Evolutionary conservation across 2,329 filamentous ascomycete species (phyloP).

Genomic region (Colletotrichum camelliae): DNA sequence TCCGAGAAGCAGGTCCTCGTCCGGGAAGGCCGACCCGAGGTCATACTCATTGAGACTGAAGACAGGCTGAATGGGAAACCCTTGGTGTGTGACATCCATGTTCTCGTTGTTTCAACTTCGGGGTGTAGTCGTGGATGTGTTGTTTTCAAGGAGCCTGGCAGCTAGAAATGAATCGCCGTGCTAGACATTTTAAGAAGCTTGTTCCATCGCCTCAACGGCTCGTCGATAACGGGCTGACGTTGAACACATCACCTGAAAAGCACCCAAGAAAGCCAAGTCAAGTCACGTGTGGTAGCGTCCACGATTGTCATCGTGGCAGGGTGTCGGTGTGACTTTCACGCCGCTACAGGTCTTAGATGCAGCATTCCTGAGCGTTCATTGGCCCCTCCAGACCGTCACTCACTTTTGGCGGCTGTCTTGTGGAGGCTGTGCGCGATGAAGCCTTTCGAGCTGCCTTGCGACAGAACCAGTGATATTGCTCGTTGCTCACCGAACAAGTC

Average conservation of each 20-base stretch:
- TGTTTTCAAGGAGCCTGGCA: neutral
- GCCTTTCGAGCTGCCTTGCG: neutral
- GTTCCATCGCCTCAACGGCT: neutral
- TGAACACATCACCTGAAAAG: neutral
- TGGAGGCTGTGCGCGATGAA: constrained; percentile 4
- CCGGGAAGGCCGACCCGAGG: constrained; percentile 43
- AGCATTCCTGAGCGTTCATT: neutral
- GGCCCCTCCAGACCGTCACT: neutral
- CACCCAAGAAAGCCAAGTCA: neutral
- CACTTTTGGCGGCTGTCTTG: neutral
- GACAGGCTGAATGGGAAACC: constrained; percentile 30
- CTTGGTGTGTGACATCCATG: neutral
- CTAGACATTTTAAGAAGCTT: neutral
- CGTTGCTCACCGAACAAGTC: neutral
- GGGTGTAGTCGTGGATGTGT: neutral
- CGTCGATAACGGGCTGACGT: neutral
- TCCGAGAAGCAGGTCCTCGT: constrained; percentile 16
- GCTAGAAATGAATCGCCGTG: neutral
- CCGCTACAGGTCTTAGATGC: constrained; percentile 23
- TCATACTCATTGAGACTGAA: constrained; percentile 39
- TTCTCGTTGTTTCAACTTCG: neutral
- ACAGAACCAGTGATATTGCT: neutral
- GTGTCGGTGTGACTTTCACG: constrained; percentile 34
- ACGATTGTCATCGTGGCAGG: constrained; percentile 24
- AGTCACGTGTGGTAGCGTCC: constrained; percentile 1